Evolutionary conservation across 1,284 basidiomycete species (phyloP), one percentile per base, ranked within the genome.

Genomic region (Macrocystidia cucumis): DNA sequence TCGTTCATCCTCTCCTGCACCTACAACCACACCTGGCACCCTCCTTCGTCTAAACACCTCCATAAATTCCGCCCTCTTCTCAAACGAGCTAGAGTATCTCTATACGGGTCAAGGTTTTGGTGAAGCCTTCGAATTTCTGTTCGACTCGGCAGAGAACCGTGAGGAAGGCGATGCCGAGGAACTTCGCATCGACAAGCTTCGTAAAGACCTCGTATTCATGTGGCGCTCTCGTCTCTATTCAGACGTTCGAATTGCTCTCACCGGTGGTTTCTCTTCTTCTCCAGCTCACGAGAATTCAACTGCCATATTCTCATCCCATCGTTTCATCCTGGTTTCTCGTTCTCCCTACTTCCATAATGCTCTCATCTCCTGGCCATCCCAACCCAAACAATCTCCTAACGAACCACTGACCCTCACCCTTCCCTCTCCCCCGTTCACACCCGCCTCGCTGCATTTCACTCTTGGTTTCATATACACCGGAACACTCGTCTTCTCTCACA

Each of bases 391-490:
- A 18, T 41, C 45, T 28, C 35, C 54, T 5, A 42, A 42, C 24
- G 77, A 78, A 43, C 70, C 66, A 16, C 63, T 64, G 16, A 78
- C 65, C 2, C 62, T 95, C 16, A 77, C 71, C 0, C 72, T 96
- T 2, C 89, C 90, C 1, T 90, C 85, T 0, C 92, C 93, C 0
- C 93, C 93, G 0, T 98, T 98, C 60, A 96, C 95, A 0, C 88
- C 93, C 0, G 88, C 92, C 0, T 89, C 91, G 0, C 67, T 96
- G 2, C 91, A 97, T 57, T 98, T 98, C 54, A 90, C 91, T 17
- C 76, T 98, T 18, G 93, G 93, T 9, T 93, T 84, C 59, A 73
- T 93, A 35, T 98, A 98, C 54, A 91, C 91, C 8, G 95, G 95
- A 28, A 93, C 91, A 4, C 80, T 98, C 33, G 71, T 84, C 30